Percentiles rank a stretch among this genome's conserved stretches.
phyloP scores from a whole-genome alignment of 441 rosid species.

The Omphalea diandra region DNA sequence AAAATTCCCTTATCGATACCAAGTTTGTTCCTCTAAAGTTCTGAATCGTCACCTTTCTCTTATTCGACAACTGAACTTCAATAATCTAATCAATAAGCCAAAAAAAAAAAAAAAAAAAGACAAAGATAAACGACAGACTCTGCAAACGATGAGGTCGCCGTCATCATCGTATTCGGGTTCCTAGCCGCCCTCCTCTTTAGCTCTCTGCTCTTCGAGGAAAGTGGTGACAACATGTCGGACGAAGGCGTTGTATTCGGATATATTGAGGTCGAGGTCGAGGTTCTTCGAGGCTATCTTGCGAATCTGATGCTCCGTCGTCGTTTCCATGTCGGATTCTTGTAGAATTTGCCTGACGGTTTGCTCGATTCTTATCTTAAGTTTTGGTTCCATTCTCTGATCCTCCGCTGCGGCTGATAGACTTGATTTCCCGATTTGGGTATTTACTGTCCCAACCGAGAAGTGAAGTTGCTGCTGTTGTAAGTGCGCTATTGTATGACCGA shows the following conservation, averaged over 20 bases:
- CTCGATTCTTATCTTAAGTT: conserved; percentile 49
- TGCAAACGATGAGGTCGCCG: conserved; percentile 77
- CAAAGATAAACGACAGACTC: conserved; percentile 36
- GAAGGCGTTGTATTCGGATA: conserved; percentile 50
- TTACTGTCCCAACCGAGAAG: no score
- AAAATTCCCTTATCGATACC: conserved; percentile 85
- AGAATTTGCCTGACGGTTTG: conserved; percentile 58
- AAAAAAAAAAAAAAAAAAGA: not conserved
- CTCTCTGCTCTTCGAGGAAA: conserved; percentile 57
- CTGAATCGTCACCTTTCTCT: conserved; percentile 81
- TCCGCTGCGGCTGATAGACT: not conserved
- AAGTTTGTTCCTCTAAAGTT: conserved; percentile 70
- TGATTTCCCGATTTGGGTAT: no score
- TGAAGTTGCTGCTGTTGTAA: no score
- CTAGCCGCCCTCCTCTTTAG: conserved; percentile 30
- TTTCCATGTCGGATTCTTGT: conserved; percentile 62
- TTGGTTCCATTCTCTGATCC: conserved; percentile 45
- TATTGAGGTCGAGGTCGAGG: conserved; percentile 63
- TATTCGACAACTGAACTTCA: conserved; percentile 50
- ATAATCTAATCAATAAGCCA: not conserved
- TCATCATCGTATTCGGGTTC: conserved; percentile 61
- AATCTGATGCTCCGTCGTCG: conserved; percentile 70
- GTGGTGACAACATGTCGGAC: conserved; percentile 58
- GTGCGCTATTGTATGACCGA: no score
- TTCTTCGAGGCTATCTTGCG: conserved; percentile 62